Percentiles rank a stretch among this genome's conserved stretches.
Evolutionary conservation across 176 grass and related monocot genomes (phyloP).

Genomic region (Avena atlantica): DNA sequence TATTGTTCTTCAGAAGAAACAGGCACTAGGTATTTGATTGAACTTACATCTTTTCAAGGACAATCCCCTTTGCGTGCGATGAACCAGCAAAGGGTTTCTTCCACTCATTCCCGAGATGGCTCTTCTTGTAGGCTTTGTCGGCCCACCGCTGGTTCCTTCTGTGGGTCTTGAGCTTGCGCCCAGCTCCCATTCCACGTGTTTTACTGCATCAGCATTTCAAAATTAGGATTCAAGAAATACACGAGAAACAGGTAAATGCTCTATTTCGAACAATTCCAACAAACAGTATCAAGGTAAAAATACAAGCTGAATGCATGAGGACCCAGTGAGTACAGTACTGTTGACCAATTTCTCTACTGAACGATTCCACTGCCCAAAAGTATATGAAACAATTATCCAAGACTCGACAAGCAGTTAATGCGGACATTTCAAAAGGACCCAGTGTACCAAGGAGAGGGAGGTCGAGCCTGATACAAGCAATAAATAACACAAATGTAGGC

Average conservation of each 20-base stretch:
- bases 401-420: not conserved
- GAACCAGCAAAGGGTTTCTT: constrained; percentile 87
- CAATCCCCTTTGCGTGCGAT: constrained; percentile 80
- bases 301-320: not conserved
- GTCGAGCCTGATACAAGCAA: not conserved
- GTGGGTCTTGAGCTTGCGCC: constrained; percentile 79
- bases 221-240: not conserved
- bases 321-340: not conserved
- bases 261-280: not conserved
- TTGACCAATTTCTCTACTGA: not conserved
- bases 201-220: constrained; percentile 47
- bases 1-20: not conserved
- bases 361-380: not conserved
- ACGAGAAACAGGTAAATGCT: not conserved
- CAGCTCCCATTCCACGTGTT: constrained; percentile 83
- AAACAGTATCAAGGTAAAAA: not conserved
- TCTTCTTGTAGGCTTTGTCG: constrained; percentile 82
- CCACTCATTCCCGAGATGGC: constrained; percentile 83
- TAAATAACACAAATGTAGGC: not conserved
- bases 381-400: not conserved
- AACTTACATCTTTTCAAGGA: constrained; percentile 79
- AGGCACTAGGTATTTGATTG: no score
- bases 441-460: not conserved
- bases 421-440: not conserved
- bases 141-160: constrained; percentile 79